These are phyloP conservation scores for Yamadazyma phyllophila DNA, from an alignment of 805 yeast species.

Conservation along the genomic window DNA sequence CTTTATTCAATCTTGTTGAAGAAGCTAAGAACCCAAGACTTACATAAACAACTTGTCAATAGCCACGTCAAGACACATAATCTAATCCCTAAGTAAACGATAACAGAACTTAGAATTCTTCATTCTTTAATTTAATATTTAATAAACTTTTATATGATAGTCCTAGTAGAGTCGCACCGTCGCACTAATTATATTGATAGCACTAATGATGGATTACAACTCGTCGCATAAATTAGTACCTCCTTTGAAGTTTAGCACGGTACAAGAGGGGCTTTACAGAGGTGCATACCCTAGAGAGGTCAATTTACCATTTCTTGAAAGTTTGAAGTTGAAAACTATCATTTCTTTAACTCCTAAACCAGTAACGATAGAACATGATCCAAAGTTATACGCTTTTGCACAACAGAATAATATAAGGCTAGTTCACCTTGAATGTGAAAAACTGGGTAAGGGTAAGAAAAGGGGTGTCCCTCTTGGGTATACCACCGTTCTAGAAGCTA, in stretches of 20 bases:
- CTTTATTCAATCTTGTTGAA: constrained; percentile 65
- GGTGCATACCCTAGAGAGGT: constrained; percentile 85
- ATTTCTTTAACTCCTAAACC: constrained; percentile 80
- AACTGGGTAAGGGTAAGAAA: constrained; percentile 75
- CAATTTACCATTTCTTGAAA: constrained; percentile 64
- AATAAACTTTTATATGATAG: no score
- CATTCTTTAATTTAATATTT: background rate
- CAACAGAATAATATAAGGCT: constrained; percentile 50
- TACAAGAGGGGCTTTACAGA: constrained; percentile 69
- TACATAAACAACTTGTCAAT: constrained; percentile 1
- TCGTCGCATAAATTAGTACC: constrained; percentile 48
- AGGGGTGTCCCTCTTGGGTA: constrained; percentile 79
- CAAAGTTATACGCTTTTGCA: constrained; percentile 52
- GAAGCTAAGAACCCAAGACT: constrained; percentile 46
- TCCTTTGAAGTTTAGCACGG: constrained; percentile 73
- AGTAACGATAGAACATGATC: constrained; percentile 53
- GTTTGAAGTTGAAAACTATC: constrained; percentile 67
- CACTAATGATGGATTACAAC: constrained; percentile 12
- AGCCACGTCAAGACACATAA: background rate
- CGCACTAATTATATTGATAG: background rate
- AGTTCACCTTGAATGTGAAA: constrained; percentile 66
- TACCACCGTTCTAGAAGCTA: constrained; percentile 54
- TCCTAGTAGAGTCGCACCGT: no score
- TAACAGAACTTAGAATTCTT: no score
- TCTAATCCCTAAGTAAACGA: no score